phyloP scores from a whole-genome alignment of 164 flowering plant genomes.

The Magnolia sinica region DNA sequence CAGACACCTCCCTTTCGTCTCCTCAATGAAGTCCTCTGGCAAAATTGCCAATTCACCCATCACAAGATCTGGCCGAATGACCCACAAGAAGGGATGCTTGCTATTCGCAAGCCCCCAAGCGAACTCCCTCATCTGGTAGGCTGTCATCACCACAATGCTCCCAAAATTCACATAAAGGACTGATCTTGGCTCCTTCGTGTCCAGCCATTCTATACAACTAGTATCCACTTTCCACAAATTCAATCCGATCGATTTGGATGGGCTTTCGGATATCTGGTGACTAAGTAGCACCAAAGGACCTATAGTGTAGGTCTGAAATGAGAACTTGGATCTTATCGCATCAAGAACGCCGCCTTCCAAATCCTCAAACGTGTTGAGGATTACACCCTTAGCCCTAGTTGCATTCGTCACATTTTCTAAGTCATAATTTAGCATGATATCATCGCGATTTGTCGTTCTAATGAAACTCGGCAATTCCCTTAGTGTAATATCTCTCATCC shows the following conservation, averaged over 20 bases:
- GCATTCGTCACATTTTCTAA: not conserved
- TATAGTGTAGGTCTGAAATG: not conserved
- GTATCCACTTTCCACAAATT: constrained; percentile 45
- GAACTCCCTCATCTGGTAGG: constrained; percentile 35
- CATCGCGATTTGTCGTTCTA: not conserved
- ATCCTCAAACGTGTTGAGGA: constrained; percentile 9
- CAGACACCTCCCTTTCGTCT: constrained; percentile 4
- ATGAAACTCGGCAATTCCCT: constrained; percentile 10
- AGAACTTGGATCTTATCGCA: not conserved
- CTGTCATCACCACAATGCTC: constrained; percentile 40
- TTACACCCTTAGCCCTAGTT: not conserved
- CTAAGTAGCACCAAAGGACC: not conserved
- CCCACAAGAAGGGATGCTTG: constrained; percentile 21
- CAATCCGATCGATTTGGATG: not conserved
- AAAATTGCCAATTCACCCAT: constrained; percentile 2
- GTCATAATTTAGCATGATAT: constrained; percentile 10
- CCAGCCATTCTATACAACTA: constrained; percentile 48
- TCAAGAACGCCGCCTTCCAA: not conserved
- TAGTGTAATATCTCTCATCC: constrained; percentile 5
- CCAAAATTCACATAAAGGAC: constrained; percentile 58
- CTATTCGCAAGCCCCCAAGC: constrained; percentile 59
- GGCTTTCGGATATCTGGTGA: not conserved
- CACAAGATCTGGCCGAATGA: constrained; percentile 13
- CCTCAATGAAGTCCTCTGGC: constrained; percentile 9
- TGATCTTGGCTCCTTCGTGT: constrained; percentile 26